These are phyloP conservation scores for Tricladium varicosporioides DNA, from an alignment of 2,329 filamentous ascomycete genomes.

Conservation along the genomic window DNA sequence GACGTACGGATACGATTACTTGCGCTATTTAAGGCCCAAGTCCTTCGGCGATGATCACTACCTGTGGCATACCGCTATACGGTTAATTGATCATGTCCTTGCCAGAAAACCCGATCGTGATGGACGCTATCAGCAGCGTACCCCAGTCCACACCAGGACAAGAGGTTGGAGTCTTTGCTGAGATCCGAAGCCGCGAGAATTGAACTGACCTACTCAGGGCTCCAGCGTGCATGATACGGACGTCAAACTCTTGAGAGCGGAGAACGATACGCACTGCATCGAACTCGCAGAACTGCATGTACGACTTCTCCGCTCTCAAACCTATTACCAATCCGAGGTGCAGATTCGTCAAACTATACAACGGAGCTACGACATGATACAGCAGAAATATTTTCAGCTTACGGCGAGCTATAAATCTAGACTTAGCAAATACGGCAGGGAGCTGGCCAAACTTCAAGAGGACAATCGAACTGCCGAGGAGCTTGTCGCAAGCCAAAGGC, in stretches of 20 bases:
- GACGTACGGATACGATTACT: background rate
- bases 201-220: conserved; percentile 6
- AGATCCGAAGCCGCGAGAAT: background rate
- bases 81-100: conserved; percentile 5
- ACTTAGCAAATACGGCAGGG: conserved; percentile 1
- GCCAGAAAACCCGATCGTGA: conserved; percentile 4
- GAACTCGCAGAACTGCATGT: conserved; percentile 4
- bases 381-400: conserved; percentile 7
- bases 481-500: conserved; percentile 10
- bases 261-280: background rate
- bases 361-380: conserved; percentile 6
- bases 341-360: conserved; percentile 4
- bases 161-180: conserved; percentile 9
- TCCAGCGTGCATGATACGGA: background rate
- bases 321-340: conserved; percentile 9
- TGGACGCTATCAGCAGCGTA: background rate
- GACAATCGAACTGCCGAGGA: conserved; percentile 10
- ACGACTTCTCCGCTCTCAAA: conserved; percentile 9
- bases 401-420: conserved; percentile 7
- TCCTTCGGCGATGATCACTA: no score
- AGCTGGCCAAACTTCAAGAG: conserved; percentile 10
- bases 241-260: conserved; percentile 4
- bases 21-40: no score
- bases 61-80: no score
- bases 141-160: conserved; percentile 3